Evolutionary conservation across 345 rosid species (phyloP).

Genomic region (Pseudoturritis turrita): DNA sequence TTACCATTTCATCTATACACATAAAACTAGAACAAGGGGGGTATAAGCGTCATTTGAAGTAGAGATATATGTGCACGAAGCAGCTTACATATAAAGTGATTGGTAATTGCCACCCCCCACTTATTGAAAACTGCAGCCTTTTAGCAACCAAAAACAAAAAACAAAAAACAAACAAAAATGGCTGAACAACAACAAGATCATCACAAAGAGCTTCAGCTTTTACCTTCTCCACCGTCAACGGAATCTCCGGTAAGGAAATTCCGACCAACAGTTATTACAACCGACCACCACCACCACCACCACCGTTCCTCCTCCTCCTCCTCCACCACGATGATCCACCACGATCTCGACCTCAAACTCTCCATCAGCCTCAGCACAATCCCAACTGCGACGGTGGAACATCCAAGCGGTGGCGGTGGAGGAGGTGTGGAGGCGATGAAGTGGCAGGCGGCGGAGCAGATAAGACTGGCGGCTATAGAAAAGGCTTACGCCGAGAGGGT

Average conservation of each 20-base stretch:
- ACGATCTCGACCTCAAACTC: slow-evolving; percentile 69
- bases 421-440: slow-evolving; percentile 60
- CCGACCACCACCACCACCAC: slow-evolving; percentile 8
- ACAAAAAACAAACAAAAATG: slow-evolving; percentile 15
- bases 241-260: slow-evolving; percentile 22
- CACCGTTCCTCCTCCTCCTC: slow-evolving; percentile 33
- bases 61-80: slow-evolving; percentile 15
- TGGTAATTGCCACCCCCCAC: slow-evolving; percentile 26
- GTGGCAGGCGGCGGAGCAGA: slow-evolving; percentile 95
- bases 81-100: slow-evolving; percentile 32
- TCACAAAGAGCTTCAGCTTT: slow-evolving; percentile 75
- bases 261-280: slow-evolving; percentile 5
- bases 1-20: too few relatives aligned
- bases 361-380: slow-evolving; percentile 75
- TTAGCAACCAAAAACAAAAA: not conserved
- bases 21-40: not conserved
- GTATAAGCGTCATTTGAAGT: not conserved
- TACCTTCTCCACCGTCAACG: slow-evolving; percentile 46
- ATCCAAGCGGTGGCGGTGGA: slow-evolving; percentile 19
- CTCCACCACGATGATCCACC: slow-evolving; percentile 40
- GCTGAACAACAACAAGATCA: slow-evolving; percentile 35
- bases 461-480: slow-evolving; percentile 71
- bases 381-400: slow-evolving; percentile 28
- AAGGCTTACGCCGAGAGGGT: slow-evolving; percentile 94
- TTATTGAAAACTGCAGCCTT: slow-evolving; percentile 29